These are phyloP conservation scores for Diaporthe ilicicola DNA, from an alignment of 2,329 filamentous ascomycete genomes.

Conservation along the genomic window DNA sequence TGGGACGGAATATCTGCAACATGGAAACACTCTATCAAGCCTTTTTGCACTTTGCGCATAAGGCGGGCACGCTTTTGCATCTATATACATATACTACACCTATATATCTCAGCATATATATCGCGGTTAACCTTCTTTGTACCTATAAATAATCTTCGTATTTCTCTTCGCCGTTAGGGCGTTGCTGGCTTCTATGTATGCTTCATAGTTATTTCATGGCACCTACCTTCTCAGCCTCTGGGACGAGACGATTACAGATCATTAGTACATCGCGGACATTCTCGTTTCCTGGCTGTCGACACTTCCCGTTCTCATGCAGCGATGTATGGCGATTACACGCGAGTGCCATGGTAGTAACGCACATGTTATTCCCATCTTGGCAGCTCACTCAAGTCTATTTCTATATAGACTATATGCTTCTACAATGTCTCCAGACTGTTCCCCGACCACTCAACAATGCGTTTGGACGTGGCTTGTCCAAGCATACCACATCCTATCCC, in stretches of 20 bases:
- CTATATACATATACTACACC: slow-evolving; percentile 6
- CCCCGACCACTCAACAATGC: too few relatives aligned
- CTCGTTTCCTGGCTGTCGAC: too few relatives aligned
- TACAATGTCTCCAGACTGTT: too few relatives aligned
- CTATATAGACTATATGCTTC: too few relatives aligned
- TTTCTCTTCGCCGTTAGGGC: slow-evolving; percentile 5
- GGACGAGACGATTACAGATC: background rate
- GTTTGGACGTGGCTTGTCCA: too few relatives aligned
- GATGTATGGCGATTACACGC: too few relatives aligned
- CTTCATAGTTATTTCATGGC: background rate
- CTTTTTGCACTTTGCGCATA: background rate
- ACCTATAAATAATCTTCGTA: slow-evolving; percentile 23
- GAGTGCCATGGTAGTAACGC: too few relatives aligned
- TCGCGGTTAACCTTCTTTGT: slow-evolving; percentile 8
- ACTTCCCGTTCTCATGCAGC: too few relatives aligned
- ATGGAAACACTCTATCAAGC: background rate
- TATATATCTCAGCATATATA: slow-evolving; percentile 18
- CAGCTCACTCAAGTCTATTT: too few relatives aligned
- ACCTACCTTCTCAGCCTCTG: background rate
- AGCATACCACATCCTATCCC: too few relatives aligned
- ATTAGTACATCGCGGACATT: too few relatives aligned
- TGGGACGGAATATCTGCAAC: background rate
- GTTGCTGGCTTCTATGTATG: background rate
- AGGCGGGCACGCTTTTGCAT: slow-evolving; percentile 10
- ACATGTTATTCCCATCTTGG: too few relatives aligned